A percentile compares a stretch with the other conserved stretches of the same genome.
These are phyloP conservation scores for Globisporangium lucens DNA, from an alignment of 352 stramenopile genomes.

Conservation along the genomic window DNA sequence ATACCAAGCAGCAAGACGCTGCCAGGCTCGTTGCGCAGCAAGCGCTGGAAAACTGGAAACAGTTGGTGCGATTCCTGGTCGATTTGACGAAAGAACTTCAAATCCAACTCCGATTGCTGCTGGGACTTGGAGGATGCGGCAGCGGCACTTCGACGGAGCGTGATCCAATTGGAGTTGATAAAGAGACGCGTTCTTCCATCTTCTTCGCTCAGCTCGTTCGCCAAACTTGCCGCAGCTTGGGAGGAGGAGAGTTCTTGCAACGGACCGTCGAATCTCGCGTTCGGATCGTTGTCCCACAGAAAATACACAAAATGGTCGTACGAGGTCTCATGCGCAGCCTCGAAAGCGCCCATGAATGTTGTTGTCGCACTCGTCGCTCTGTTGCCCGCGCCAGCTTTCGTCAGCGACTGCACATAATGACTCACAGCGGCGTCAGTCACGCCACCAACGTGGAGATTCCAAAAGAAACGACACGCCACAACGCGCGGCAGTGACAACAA, in stretches of 20 bases:
- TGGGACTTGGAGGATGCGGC: background rate
- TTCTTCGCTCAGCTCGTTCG: conserved; percentile 36
- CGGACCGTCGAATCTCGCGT: conserved; percentile 13
- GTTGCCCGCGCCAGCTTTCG: conserved; percentile 10
- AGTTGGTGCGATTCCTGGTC: conserved; percentile 32
- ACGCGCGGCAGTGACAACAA: background rate
- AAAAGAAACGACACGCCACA: conserved; percentile 38
- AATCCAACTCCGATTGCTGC: conserved; percentile 10
- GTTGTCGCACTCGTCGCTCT: conserved; percentile 24
- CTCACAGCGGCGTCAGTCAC: background rate
- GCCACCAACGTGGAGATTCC: conserved; percentile 51
- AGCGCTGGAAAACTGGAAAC: conserved; percentile 43
- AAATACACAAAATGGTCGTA: conserved; percentile 61
- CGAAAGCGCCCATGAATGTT: conserved; percentile 28
- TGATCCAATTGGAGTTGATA: conserved; percentile 20
- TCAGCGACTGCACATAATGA: conserved; percentile 4
- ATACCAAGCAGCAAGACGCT: conserved; percentile 39
- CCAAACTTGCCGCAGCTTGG: background rate
- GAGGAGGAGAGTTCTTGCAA: background rate
- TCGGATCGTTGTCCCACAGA: conserved; percentile 24
- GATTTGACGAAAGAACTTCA: conserved; percentile 36
- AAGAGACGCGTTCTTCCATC: conserved; percentile 32
- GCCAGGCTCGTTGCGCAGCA: conserved; percentile 36
- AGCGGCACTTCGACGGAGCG: background rate
- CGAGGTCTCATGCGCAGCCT: conserved; percentile 32